Evolutionary conservation across 345 rosid species (phyloP), one percentile per base, ranked within the genome.

Genomic region (Lumnitzera racemosa): DNA sequence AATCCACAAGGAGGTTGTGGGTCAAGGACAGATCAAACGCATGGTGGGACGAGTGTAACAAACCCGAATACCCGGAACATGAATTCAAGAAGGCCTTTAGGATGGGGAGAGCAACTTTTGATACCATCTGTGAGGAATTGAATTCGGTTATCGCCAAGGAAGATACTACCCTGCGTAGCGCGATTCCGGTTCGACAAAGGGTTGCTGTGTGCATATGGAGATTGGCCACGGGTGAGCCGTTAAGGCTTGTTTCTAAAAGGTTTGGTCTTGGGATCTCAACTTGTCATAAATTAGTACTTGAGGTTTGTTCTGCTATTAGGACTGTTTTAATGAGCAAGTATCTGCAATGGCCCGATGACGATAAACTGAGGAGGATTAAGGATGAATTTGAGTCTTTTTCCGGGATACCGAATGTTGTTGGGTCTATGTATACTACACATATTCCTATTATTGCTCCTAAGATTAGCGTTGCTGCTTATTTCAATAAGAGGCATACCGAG

Each of bases 171-270:
- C 60, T 92, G 46, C 69, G 98, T 15, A 84, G 71, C 73, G 98
- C 98, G 2, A 89, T 92, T 59, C 98, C 98, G 1, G 98, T 89
- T 53, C 70, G 83, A 65, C 98, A 92, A 55, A 74, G 98, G 52
- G 96, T 92, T 24, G 98, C 98, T 13, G 98, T 89, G 23, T 92
- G 98, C 36, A 68, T 92, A 41, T 92, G 96, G 96, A 71, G 98
- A 67, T 61, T 92, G 55, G 96, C 72, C 9, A 68, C 72, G 0
- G 72, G 72, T 2, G 72, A 68, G 62, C 72, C 72, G 51, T 66
- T 68, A 23, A 47, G 72, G 53, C 72, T 68, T 5, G 72, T 68
- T 23, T 68, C 72, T 3, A 68, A 69, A 29, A 63, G 52, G 68
- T 69, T 69, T 12, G 73, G 73, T n/a, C 50, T 69, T 3, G 73